Evolutionary conservation across 768 basidiomycete genomes (phyloP).

Genomic region (Boletus pseudo-olivaceus): DNA sequence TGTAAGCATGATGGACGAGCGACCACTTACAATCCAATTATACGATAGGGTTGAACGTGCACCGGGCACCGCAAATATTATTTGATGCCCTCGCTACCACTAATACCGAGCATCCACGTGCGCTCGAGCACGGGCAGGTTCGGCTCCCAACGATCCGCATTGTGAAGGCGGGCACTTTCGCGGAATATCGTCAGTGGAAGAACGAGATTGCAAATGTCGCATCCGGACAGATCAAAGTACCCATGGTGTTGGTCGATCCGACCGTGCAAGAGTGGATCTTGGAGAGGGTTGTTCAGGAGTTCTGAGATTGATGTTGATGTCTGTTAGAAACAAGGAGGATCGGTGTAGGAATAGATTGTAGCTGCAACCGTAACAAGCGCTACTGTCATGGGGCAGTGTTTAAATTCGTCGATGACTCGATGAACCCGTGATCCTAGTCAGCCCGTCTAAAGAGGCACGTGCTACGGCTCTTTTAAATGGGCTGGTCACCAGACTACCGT

Average conservation of each 20-base stretch:
- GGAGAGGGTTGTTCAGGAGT: constrained; percentile 14
- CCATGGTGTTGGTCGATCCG: constrained; percentile 3
- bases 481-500: no score
- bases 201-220: not conserved
- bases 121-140: not conserved
- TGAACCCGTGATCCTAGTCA: no score
- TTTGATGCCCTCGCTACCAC: constrained; percentile 7
- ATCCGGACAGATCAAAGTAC: constrained; percentile 16
- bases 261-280: constrained; percentile 14
- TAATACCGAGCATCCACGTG: not conserved
- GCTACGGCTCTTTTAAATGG: no score
- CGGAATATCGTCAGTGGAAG: constrained; percentile 16
- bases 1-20: not conserved
- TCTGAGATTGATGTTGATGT: not conserved
- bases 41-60: constrained; percentile 5
- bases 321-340: not conserved
- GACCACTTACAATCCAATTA: not conserved
- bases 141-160: constrained; percentile 22
- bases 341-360: not conserved
- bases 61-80: not conserved
- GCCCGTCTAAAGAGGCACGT: no score
- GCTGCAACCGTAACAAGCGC: not conserved
- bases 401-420: no score
- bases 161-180: constrained; percentile 17
- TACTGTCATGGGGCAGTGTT: no score